phyloP scores from a whole-genome alignment of 1,139 yeast species.

The Taphrina betulina region DNA sequence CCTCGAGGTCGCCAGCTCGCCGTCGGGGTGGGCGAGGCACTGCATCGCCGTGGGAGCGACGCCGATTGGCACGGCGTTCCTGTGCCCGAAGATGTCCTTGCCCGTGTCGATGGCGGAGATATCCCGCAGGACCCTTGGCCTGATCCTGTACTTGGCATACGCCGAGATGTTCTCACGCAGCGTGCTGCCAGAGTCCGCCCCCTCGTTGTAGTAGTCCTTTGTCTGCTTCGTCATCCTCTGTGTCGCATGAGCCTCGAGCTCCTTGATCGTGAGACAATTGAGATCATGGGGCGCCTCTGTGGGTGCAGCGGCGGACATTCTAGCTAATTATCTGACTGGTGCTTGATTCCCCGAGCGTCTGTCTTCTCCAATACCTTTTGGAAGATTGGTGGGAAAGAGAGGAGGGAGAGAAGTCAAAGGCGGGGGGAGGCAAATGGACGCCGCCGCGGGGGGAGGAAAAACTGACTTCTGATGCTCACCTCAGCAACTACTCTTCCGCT shows the following conservation, averaged over 20 bases:
- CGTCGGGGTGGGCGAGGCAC: conserved; percentile 62
- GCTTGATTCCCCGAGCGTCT: no score
- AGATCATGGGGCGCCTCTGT: conserved; percentile 11
- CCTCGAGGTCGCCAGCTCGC: conserved; percentile 52
- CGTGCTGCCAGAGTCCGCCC: conserved; percentile 46
- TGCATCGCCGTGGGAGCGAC: conserved; percentile 58
- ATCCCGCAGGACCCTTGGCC: conserved; percentile 51
- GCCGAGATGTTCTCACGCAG: conserved; percentile 44
- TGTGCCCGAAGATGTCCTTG: conserved; percentile 50
- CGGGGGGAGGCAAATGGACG: no score
- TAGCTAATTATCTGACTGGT: no score
- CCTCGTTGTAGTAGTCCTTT: conserved; percentile 47
- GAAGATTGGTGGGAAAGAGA: neutral
- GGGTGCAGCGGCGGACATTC: conserved; percentile 15
- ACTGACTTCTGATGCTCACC: no score
- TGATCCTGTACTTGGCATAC: conserved; percentile 44
- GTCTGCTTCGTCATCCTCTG: conserved; percentile 40
- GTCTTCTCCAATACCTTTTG: neutral
- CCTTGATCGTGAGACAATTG: conserved; percentile 38
- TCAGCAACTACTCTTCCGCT: no score
- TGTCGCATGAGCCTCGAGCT: conserved; percentile 43
- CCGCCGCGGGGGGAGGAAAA: no score
- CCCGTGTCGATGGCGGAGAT: conserved; percentile 47
- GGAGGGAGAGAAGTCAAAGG: neutral
- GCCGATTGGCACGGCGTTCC: conserved; percentile 56